Percentiles rank a stretch among this genome's conserved stretches.
Conservation (phyloP, 352 stramenopile species). For the Phytophthora sp. region DNA sequence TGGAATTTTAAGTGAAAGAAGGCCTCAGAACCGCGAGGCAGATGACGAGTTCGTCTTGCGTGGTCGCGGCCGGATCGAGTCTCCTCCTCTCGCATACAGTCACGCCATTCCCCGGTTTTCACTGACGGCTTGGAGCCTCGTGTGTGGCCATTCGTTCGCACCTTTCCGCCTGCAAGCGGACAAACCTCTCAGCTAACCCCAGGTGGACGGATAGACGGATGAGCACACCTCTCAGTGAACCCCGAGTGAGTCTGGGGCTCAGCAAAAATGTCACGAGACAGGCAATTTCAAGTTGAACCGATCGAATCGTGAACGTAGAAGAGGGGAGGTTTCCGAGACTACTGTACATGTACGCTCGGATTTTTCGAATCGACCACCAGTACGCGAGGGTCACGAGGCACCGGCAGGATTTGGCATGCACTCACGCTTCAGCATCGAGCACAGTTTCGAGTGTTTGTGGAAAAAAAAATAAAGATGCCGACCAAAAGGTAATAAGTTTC, state of each 20-base stretch:
- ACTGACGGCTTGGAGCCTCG: conserved; percentile 23
- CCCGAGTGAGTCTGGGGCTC: conserved; percentile 19
- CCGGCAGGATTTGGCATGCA: background rate
- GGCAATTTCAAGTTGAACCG: conserved; percentile 13
- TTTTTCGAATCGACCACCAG: conserved; percentile 26
- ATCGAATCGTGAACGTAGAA: background rate
- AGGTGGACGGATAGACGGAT: background rate
- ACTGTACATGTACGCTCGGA: conserved; percentile 10
- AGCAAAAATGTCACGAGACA: conserved; percentile 25
- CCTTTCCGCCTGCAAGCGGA: conserved; percentile 7
- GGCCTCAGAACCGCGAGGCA: background rate
- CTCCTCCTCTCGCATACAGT: conserved; percentile 18
- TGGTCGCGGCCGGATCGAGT: conserved; percentile 8
- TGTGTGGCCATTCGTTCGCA: conserved; percentile 28
- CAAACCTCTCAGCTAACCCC: conserved; percentile 26
- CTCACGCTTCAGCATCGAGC: too few species aligned
- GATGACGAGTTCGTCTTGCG: conserved; percentile 8
- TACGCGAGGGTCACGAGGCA: conserved; percentile 28
- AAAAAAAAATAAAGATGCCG: too few species aligned
- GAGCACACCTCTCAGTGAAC: conserved; percentile 28
- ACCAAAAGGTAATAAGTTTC: too few species aligned
- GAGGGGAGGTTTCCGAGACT: conserved; percentile 8
- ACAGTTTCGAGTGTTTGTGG: too few species aligned
- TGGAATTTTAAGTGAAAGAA: conserved; percentile 31
- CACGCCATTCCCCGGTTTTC: conserved; percentile 19